Evolutionary conservation across 2,329 filamentous ascomycete genomes (phyloP).

Genomic region (Thelonectria blattea): DNA sequence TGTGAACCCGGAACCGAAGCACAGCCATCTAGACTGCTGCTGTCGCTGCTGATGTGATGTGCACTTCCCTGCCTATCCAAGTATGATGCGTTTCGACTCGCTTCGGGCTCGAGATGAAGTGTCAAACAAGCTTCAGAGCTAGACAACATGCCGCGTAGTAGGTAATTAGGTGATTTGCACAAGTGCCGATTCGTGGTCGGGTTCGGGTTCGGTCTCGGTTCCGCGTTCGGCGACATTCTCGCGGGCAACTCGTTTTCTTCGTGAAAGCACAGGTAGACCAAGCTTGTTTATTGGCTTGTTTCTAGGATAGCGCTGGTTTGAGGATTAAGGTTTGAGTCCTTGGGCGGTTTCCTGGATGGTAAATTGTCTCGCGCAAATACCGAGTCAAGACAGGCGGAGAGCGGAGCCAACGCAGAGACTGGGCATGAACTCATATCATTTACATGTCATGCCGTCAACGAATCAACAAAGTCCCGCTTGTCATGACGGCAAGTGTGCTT

Average conservation of each 20-base stretch:
- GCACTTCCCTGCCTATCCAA: not conserved
- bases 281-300: too few relatives aligned
- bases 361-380: too few relatives aligned
- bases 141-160: not conserved
- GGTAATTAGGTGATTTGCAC: too few relatives aligned
- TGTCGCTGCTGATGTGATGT: too few relatives aligned
- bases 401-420: too few relatives aligned
- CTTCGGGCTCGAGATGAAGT: not conserved
- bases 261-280: too few relatives aligned
- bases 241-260: too few relatives aligned
- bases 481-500: not conserved
- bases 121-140: not conserved
- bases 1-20: not conserved
- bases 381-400: too few relatives aligned
- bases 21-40: not conserved
- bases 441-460: not conserved
- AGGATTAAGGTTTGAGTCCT: too few relatives aligned
- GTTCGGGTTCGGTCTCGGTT: conserved; percentile 20
- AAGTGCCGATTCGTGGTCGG: not conserved
- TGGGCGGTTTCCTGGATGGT: too few relatives aligned
- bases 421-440: too few relatives aligned
- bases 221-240: conserved; percentile 3
- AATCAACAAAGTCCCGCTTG: not conserved
- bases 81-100: not conserved
- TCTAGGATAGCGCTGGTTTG: too few relatives aligned